Evolutionary conservation across 176 grass and related monocot species (phyloP), one percentile per base, ranked within the genome.

Genomic region (Poa annua): DNA sequence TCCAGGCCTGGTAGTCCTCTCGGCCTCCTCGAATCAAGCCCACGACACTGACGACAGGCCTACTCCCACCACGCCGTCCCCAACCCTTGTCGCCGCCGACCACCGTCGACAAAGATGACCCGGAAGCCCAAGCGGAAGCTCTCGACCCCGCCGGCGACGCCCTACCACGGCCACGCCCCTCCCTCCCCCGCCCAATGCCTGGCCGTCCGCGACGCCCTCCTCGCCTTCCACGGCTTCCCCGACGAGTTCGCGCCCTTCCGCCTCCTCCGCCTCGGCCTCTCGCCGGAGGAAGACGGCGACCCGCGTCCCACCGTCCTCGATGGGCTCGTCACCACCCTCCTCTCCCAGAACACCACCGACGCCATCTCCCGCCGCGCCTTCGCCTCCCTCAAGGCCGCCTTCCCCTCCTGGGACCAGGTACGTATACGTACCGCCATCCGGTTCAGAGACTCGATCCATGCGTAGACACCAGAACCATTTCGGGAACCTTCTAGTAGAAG

Each of bases 301-400:
- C 3, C 11, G 38, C 45, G 19, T 0, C 44, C 86, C 26, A 83
- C 92, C 29, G 88, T 99, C 25, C 88, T 99, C 1, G 93, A 99
- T 11, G 93, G 93, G 1, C 89, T 99, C 16, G 75, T 99, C 54
- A 79, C 70, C 69, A 99, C 91, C n/a, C 83, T 99, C 8, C 89
- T 94, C 38, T 99, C 93, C 1, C 96, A 99, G 83, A 99, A 99
- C 84, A 92, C 96, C 38, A 99, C 91, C 6, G 96, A 99, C 14
- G 85, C 81, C 68, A 94, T 93, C 90, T 96, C 93, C 16, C 85
- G 88, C 76, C 85, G 82, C 74, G 93, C 96, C 3, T 99, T 96
- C 66, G 76, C 78, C 36, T 88, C 89, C 45, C 93, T 99, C 77
- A 99, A 96, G 78, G 71, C 80, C 41, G 76, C 85, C 0, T 94